phyloP scores from a whole-genome alignment of 2,329 filamentous ascomycete genomes.

The Lachnellula suecica region DNA sequence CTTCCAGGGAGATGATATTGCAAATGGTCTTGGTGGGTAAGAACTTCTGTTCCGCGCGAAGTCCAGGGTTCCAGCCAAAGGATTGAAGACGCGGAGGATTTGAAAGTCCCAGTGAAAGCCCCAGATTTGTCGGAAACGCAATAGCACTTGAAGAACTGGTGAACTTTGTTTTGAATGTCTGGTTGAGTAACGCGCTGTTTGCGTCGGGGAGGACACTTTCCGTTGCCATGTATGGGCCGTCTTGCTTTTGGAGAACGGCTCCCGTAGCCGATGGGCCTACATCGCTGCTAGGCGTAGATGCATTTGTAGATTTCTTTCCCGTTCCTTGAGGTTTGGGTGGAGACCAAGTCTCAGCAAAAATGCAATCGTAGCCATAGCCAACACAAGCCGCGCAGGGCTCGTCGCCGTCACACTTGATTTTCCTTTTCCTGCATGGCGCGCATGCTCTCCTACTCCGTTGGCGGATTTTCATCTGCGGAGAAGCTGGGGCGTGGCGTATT shows the following conservation, averaged over 20 bases:
- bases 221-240: conserved; percentile 28
- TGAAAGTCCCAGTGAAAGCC: conserved; percentile 31
- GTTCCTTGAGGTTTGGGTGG: not conserved
- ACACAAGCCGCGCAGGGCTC: conserved; percentile 22
- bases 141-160: conserved; percentile 32
- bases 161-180: conserved; percentile 16
- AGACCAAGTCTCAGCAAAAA: not conserved
- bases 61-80: conserved; percentile 36
- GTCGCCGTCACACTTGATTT: conserved; percentile 25
- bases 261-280: not conserved
- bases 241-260: conserved; percentile 18
- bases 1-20: conserved; percentile 27
- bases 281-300: not conserved
- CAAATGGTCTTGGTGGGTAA: conserved; percentile 21
- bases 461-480: conserved; percentile 4
- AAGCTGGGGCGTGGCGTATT: not conserved
- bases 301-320: not conserved
- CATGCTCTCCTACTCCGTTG: conserved; percentile 22
- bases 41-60: conserved; percentile 30
- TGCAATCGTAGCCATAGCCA: conserved; percentile 23
- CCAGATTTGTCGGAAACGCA: conserved; percentile 34
- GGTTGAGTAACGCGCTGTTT: conserved; percentile 3
- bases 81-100: conserved; percentile 37
- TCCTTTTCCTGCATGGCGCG: conserved; percentile 24
- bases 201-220: conserved; percentile 6